Conservation (phyloP, 768 basidiomycete species). For the Amylocystis lapponica region DNA sequence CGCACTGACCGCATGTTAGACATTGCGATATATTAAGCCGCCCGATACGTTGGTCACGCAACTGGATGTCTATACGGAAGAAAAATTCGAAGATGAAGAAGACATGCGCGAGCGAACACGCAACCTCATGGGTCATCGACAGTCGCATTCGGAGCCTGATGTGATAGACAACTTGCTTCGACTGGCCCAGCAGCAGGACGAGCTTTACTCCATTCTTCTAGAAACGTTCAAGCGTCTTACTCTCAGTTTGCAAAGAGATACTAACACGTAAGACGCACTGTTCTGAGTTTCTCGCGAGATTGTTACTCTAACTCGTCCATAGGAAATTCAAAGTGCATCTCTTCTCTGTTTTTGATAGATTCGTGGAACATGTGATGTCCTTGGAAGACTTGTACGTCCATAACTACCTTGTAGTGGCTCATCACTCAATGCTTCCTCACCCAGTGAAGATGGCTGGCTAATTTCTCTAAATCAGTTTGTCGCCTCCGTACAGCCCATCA, state of each 20-base stretch:
- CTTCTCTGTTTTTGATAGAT: slow-evolving; percentile 55
- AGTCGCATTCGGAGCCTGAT: slow-evolving; percentile 42
- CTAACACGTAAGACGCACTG: slow-evolving; percentile 47
- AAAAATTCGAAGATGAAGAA: slow-evolving; percentile 87
- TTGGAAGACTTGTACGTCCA: slow-evolving; percentile 54
- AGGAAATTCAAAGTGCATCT: slow-evolving; percentile 62
- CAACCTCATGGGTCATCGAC: slow-evolving; percentile 26
- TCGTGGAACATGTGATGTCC: slow-evolving; percentile 53
- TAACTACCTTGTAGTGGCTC: too few relatives aligned
- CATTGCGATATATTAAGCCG: slow-evolving; percentile 64
- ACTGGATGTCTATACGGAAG: slow-evolving; percentile 76
- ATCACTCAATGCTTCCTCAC: too few relatives aligned
- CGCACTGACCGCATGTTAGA: not conserved
- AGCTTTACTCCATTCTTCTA: slow-evolving; percentile 56
- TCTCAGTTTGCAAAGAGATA: slow-evolving; percentile 50
- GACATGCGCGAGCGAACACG: slow-evolving; percentile 67
- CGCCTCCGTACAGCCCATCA: slow-evolving; percentile 57
- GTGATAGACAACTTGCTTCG: slow-evolving; percentile 56
- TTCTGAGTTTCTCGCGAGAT: not conserved
- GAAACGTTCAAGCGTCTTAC: slow-evolving; percentile 54
- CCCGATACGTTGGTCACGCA: slow-evolving; percentile 78
- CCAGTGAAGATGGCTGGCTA: slow-evolving; percentile 63
- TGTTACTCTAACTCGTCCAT: slow-evolving; percentile 5
- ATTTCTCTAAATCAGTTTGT: slow-evolving; percentile 55
- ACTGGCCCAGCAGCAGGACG: slow-evolving; percentile 55